Percentiles rank a stretch among this genome's conserved stretches.
These are phyloP conservation scores for Xylaria acuta DNA, from an alignment of 495 filamentous ascomycete species.

Conservation along the genomic window DNA sequence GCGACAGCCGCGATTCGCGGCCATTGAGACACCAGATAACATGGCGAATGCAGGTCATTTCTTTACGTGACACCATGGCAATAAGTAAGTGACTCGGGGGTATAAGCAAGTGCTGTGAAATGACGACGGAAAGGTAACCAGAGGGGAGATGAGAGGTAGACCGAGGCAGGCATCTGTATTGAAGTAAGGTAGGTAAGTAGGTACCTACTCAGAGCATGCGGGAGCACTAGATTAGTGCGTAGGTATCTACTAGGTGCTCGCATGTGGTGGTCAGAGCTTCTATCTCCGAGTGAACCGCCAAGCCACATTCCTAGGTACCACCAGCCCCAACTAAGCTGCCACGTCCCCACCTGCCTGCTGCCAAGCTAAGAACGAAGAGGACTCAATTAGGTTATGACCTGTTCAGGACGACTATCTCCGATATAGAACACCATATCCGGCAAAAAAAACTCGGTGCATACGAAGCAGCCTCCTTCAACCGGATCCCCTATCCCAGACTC, in stretches of 20 bases:
- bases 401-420: conserved; percentile 14
- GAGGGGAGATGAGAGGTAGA: neutral
- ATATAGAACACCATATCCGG: neutral
- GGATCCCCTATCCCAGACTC: neutral
- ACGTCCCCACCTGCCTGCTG: neutral
- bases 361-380: neutral
- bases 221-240: too few relatives aligned
- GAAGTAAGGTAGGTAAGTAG: too few relatives aligned
- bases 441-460: neutral
- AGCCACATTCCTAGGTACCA: neutral
- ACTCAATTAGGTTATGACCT: conserved; percentile 3
- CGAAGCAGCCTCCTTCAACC: neutral
- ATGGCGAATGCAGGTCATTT: conserved; percentile 23
- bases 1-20: conserved; percentile 22
- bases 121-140: neutral
- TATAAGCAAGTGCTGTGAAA: neutral
- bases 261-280: conserved; percentile 12
- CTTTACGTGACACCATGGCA: neutral
- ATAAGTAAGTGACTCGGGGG: neutral
- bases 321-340: neutral
- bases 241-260: neutral
- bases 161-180: too few relatives aligned
- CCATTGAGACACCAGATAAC: conserved; percentile 23
- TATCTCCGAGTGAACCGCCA: neutral
- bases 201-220: too few relatives aligned